Conservation (phyloP, 2,329 filamentous ascomycete genomes). For the Hypoxylon sp. region DNA sequence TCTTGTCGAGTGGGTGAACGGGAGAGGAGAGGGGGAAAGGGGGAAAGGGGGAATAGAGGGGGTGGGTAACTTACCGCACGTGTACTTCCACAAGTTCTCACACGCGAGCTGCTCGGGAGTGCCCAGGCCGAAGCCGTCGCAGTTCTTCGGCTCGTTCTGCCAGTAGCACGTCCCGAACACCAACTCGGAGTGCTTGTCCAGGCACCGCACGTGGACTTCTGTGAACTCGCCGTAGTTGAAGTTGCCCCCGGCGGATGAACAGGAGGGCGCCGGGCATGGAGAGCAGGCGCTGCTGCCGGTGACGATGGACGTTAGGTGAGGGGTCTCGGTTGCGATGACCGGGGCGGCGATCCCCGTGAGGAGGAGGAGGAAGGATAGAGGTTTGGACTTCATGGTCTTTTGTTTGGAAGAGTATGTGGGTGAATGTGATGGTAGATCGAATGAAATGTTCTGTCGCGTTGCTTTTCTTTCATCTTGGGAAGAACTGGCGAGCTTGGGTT, state of each 20-base stretch:
- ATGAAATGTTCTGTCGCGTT: neutral
- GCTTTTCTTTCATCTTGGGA: neutral
- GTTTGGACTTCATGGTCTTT: neutral
- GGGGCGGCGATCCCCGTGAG: neutral
- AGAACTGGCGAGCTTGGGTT: neutral
- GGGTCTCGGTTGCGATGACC: neutral
- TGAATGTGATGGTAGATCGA: neutral
- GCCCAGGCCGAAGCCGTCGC: neutral
- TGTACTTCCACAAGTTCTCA: conserved; percentile 12
- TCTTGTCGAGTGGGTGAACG: neutral
- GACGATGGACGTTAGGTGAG: neutral
- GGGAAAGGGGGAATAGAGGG: neutral
- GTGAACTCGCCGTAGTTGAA: neutral
- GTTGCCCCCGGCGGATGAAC: neutral
- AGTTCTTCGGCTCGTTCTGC: neutral
- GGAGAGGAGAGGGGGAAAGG: neutral
- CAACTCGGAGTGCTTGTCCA: neutral
- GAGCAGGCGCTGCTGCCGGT: neutral
- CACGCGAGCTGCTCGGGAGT: neutral
- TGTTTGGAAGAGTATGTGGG: neutral
- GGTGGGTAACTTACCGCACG: conserved; percentile 15
- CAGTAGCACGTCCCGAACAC: neutral
- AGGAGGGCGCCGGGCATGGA: neutral
- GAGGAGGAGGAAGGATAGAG: neutral
- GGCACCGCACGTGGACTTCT: conserved; percentile 2